Evolutionary conservation across 2,329 filamentous ascomycete species (phyloP).

Genomic region (Ascochyta pisi): DNA sequence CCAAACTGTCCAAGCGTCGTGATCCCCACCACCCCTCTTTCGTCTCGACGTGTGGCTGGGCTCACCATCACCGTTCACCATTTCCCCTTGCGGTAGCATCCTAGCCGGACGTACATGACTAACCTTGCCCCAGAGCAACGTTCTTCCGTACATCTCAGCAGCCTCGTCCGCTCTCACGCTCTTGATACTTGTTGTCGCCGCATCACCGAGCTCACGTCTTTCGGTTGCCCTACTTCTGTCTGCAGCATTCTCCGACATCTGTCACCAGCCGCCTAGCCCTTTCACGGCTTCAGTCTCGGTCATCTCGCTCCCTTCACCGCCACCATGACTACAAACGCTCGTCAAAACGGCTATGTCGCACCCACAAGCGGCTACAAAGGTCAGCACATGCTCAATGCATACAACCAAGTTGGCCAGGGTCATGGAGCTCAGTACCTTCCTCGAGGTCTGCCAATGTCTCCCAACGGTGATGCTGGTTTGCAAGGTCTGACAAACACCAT

Average conservation of each 20-base stretch:
- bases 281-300: not conserved
- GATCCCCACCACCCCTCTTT: slow-evolving; percentile 3
- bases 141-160: slow-evolving; percentile 43
- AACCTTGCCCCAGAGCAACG: slow-evolving; percentile 34
- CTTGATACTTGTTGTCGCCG: slow-evolving; percentile 25
- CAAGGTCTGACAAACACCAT: slow-evolving; percentile 45
- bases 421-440: slow-evolving; percentile 46
- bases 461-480: slow-evolving; percentile 40
- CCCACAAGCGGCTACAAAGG: slow-evolving; percentile 39
- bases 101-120: slow-evolving; percentile 13
- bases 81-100: not conserved
- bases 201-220: slow-evolving; percentile 15
- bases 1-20: slow-evolving; percentile 1
- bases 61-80: slow-evolving; percentile 33
- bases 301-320: not conserved
- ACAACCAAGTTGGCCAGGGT: slow-evolving; percentile 37
- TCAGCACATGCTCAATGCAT: slow-evolving; percentile 41
- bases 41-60: slow-evolving; percentile 8
- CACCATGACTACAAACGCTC: slow-evolving; percentile 41
- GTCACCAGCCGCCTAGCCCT: slow-evolving; percentile 4
- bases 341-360: slow-evolving; percentile 40
- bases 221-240: slow-evolving; percentile 13
- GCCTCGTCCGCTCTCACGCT: slow-evolving; percentile 22
- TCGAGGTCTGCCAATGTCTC: slow-evolving; percentile 45
- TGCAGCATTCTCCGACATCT: slow-evolving; percentile 4